Conservation (phyloP, 345 rosid species). For the Eucalyptus erythrocorys region DNA sequence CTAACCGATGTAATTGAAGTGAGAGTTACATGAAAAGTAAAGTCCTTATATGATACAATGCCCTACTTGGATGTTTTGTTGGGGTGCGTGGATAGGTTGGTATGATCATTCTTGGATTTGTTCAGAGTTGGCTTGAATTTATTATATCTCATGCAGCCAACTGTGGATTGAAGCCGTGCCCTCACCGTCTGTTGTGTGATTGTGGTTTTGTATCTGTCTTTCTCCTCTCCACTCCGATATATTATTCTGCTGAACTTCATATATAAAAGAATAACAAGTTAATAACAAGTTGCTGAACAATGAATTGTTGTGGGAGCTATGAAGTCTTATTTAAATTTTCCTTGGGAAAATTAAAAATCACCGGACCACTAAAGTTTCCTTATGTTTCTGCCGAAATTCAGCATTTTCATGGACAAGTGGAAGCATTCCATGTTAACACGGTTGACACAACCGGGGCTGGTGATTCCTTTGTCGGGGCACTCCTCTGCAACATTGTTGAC, state of each 20-base stretch:
- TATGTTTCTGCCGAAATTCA: constrained; percentile 1
- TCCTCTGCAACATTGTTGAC: constrained; percentile 67
- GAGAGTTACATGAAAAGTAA: not conserved
- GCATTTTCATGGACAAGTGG: constrained; percentile 74
- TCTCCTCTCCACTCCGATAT: not conserved
- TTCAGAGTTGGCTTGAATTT: not conserved
- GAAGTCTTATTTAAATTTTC: not conserved
- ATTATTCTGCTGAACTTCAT: not conserved
- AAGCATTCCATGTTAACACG: constrained; percentile 59
- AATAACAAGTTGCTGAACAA: not conserved
- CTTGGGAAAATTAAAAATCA: not conserved
- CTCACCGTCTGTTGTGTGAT: not conserved
- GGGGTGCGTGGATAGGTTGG: not conserved
- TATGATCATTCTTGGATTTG: not conserved
- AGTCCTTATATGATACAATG: not conserved
- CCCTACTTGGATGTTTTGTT: not conserved
- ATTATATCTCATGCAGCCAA: not conserved
- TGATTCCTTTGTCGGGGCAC: constrained; percentile 85
- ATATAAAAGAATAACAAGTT: not conserved
- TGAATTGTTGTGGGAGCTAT: not conserved
- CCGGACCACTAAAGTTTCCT: not conserved
- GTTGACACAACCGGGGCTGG: constrained; percentile 98
- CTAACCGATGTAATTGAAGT: not conserved
- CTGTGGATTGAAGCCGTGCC: not conserved
- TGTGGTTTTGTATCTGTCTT: not conserved